These are phyloP conservation scores for Manihot esculenta DNA, from an alignment of 441 rosid species.

Conservation along the genomic window DNA sequence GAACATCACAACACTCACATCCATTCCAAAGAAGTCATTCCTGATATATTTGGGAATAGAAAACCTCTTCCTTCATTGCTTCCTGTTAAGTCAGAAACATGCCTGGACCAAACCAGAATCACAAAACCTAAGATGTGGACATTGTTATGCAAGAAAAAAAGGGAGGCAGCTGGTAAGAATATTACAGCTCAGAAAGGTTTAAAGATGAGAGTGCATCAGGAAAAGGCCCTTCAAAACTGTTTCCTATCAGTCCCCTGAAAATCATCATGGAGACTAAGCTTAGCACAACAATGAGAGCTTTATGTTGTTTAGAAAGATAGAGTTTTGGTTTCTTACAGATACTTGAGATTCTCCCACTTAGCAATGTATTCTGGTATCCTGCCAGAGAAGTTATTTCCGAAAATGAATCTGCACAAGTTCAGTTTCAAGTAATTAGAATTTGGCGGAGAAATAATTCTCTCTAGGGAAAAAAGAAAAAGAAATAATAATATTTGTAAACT, in stretches of 20 bases:
- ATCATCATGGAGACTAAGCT: no score
- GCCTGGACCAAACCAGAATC: background rate
- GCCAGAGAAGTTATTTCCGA: constrained; percentile 6
- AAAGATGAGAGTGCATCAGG: constrained; percentile 4
- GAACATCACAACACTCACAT: background rate
- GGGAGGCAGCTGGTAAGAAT: background rate
- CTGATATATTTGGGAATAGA: constrained; percentile 10
- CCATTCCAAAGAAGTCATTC: constrained; percentile 6
- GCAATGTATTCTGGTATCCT: constrained; percentile 10
- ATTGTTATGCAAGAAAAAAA: no score
- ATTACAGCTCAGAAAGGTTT: constrained; percentile 6
- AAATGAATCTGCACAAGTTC: background rate
- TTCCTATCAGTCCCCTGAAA: constrained; percentile 7
- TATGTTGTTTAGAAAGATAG: background rate
- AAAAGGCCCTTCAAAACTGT: constrained; percentile 14
- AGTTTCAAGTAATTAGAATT: background rate
- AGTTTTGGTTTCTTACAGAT: background rate
- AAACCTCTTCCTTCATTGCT: constrained; percentile 6
- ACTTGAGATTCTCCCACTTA: constrained; percentile 10
- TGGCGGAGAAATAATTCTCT: background rate
- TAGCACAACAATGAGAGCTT: background rate
- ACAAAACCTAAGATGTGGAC: background rate
- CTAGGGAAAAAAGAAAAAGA: background rate
- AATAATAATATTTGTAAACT: background rate
- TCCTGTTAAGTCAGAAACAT: background rate